Evolutionary conservation across 148 eudicot genomes (phyloP), one percentile per base, ranked within the genome.

Genomic region (Dysphania ambrosioides): DNA sequence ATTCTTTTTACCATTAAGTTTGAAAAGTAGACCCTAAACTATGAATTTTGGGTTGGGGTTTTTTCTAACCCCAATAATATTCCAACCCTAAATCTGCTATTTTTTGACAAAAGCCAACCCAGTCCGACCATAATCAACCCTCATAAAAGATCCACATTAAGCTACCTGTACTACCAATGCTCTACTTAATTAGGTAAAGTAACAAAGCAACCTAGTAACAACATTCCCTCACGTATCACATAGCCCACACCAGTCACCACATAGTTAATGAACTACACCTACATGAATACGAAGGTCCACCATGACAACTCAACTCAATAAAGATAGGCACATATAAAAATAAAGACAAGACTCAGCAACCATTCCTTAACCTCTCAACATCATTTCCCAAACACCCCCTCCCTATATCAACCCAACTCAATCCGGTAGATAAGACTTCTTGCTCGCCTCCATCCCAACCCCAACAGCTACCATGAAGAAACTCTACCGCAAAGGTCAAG

Each of bases 391-490:
- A n/a, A 61, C 15, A 19, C 26, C n/a, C 24, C 21, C 9, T n/a
- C 23, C 15, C 29, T 26, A 77, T 70, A 59, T 76, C 73, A 76
- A 42, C 79, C 49, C 58, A 61, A 21, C 74, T 77, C 27, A 74
- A 74, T n/a, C 24, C 26, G 53, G 51, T 80, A 80, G 79, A 64
- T 75, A 80, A 80, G 72, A 76, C 76, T 79, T 71, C 69, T 80
- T 75, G 75, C 10, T 71, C 41, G 21, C 59, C 72, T 61, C 34
- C 23, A 44, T 30, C n/a, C 62, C 41, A 9, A 21, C 41, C 34
- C 26, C 19, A n/a, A n/a, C n/a, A n/a, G n/a, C n/a, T n/a, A 74
- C 75, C 32, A 90, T 92, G 97, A 92, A 88, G 82, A 92, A 87
- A 77, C 91, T 88, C 71, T 88, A 81, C 75, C 74, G 82, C 40